Conservation (phyloP, 192 early-diverging fungal genomes). For the Spizellomyces sp. region DNA sequence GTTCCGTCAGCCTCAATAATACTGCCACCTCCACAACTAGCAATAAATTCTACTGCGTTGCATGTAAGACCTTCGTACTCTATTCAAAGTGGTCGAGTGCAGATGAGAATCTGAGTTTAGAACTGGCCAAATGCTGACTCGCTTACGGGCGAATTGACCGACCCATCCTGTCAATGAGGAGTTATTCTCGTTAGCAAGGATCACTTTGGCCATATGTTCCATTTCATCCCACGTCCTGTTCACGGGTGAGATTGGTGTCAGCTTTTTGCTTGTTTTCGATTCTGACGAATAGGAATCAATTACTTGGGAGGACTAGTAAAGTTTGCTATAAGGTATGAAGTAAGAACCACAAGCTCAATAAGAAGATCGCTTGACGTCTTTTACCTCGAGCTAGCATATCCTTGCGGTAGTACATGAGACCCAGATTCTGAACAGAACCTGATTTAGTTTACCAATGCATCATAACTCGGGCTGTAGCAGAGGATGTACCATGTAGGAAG, state of each 20-base stretch:
- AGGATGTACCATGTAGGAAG: background rate
- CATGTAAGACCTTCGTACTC: conserved; percentile 36
- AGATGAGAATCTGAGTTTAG: too few species aligned
- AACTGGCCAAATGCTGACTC: too few species aligned
- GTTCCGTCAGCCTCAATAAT: conserved; percentile 13
- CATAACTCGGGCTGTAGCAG: background rate
- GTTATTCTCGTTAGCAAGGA: conserved; percentile 22
- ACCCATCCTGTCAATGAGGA: conserved; percentile 27
- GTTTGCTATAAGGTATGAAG: too few species aligned
- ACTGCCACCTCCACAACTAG: conserved; percentile 14
- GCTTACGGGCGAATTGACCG: conserved; percentile 24
- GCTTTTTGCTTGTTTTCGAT: too few species aligned
- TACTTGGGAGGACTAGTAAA: too few species aligned
- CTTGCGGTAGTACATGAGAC: conserved; percentile 16
- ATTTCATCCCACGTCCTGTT: conserved; percentile 39
- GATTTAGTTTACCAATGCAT: conserved; percentile 11
- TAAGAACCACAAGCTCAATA: too few species aligned
- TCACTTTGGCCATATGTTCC: conserved; percentile 22
- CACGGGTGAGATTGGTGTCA: background rate
- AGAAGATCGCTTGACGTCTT: too few species aligned
- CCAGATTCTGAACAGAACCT: background rate
- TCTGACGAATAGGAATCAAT: too few species aligned
- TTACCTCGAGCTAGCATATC: conserved; percentile 14
- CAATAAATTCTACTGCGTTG: conserved; percentile 30
- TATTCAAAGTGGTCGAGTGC: too few species aligned